Conservation (phyloP, 768 basidiomycete genomes). For the Pulveroboletus sp. region DNA sequence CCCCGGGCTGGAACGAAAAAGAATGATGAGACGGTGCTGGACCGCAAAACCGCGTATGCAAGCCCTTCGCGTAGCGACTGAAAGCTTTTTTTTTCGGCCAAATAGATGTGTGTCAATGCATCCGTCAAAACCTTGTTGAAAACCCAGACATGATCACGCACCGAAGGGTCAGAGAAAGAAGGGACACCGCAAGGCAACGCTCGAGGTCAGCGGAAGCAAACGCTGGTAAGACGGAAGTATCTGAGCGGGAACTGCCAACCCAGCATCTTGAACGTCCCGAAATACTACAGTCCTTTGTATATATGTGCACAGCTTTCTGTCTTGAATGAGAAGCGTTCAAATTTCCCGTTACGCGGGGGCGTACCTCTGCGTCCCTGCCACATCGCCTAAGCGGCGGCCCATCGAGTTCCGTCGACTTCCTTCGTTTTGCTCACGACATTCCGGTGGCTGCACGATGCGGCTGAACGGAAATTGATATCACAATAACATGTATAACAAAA, state of each 20-base stretch:
- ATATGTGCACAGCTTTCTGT: slow-evolving; percentile 12
- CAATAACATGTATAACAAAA: slow-evolving; percentile 21
- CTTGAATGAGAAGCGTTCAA: slow-evolving; percentile 13
- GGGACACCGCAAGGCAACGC: slow-evolving; percentile 6
- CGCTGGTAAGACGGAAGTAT: not conserved
- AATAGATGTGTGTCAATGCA: slow-evolving; percentile 8
- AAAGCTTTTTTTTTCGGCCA: slow-evolving; percentile 19
- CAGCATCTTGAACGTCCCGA: not conserved
- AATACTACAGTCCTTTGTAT: not conserved
- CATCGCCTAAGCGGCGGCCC: slow-evolving; percentile 20
- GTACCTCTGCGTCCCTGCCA: slow-evolving; percentile 22
- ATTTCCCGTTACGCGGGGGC: slow-evolving; percentile 25
- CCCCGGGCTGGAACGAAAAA: slow-evolving; percentile 7
- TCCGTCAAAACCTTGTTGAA: slow-evolving; percentile 21
- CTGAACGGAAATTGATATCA: slow-evolving; percentile 3
- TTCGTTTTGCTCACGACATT: slow-evolving; percentile 11
- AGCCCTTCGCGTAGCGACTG: slow-evolving; percentile 19
- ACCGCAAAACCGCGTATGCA: slow-evolving; percentile 12
- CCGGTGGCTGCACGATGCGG: slow-evolving; percentile 12
- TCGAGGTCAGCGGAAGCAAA: slow-evolving; percentile 1
- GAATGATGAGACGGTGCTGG: not conserved
- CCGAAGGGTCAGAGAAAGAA: slow-evolving; percentile 5
- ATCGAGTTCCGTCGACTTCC: slow-evolving; percentile 22
- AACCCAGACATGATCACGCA: slow-evolving; percentile 14
- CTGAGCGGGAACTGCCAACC: not conserved